phyloP scores from a whole-genome alignment of 345 rosid species.

The Mallotus nudiflorus region DNA sequence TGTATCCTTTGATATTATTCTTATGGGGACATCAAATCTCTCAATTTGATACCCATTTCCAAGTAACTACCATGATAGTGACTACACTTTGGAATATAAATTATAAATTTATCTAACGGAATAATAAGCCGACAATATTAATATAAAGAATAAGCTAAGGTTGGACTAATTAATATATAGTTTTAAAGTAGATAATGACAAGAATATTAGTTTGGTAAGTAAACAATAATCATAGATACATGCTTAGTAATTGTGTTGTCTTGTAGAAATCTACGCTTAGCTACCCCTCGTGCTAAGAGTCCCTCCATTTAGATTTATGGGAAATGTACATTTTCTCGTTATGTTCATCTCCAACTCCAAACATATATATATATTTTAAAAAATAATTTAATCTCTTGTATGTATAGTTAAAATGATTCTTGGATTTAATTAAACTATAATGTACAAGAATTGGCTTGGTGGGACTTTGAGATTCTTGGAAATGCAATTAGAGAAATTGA shows the following conservation, averaged over 20 bases:
- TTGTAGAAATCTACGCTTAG: slow-evolving; percentile 19
- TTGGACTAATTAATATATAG: background rate
- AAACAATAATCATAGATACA: background rate
- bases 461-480: slow-evolving; percentile 14
- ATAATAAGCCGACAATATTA: slow-evolving; percentile 13
- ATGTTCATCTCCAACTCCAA: background rate
- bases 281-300: slow-evolving; percentile 27
- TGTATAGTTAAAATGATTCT: background rate
- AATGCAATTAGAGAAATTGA: slow-evolving; percentile 25
- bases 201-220: slow-evolving; percentile 8
- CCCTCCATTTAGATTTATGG: slow-evolving; percentile 28
- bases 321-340: slow-evolving; percentile 14
- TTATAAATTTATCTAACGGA: background rate
- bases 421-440: background rate
- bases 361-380: too few species aligned
- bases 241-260: slow-evolving; percentile 7
- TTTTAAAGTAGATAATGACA: slow-evolving; percentile 5
- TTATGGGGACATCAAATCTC: background rate
- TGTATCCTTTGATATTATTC: slow-evolving; percentile 1
- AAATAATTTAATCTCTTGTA: background rate
- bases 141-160: background rate
- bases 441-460: background rate
- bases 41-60: slow-evolving; percentile 15
- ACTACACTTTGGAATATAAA: slow-evolving; percentile 17
- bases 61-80: slow-evolving; percentile 25